A percentile compares a stretch with the other conserved stretches of the same genome.
These are phyloP conservation scores for Populus pruinosa DNA, from an alignment of 345 rosid species.

Conservation along the genomic window DNA sequence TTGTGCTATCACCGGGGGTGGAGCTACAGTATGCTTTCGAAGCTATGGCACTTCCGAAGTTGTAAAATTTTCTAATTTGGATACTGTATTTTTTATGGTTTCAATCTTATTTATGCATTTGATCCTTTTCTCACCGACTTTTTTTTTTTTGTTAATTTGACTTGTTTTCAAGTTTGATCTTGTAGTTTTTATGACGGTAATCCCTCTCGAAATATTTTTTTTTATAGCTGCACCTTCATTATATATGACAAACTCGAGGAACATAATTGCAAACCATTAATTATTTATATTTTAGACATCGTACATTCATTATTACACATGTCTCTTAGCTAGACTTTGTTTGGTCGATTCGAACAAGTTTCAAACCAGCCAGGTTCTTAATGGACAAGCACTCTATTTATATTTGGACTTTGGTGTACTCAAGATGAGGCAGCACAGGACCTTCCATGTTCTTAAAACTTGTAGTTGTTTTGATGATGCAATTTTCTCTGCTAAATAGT, in stretches of 20 bases:
- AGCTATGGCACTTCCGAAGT: no score
- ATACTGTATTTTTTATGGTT: not conserved
- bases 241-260: not conserved
- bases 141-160: no score
- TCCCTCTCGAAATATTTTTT: not conserved
- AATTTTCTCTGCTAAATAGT: not conserved
- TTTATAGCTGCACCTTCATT: not conserved
- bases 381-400: not conserved
- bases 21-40: no score
- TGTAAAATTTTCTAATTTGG: not conserved
- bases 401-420: not conserved
- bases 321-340: not conserved
- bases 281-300: not conserved
- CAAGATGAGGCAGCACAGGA: not conserved
- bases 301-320: constrained; percentile 1
- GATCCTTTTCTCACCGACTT: not conserved
- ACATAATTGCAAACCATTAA: not conserved
- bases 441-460: constrained; percentile 1
- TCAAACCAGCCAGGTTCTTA: not conserved
- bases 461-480: not conserved
- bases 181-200: not conserved
- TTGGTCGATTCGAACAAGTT: not conserved
- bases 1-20: no score
- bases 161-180: not conserved
- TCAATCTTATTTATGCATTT: not conserved